Percentiles rank a stretch among this genome's conserved stretches.
phyloP scores from a whole-genome alignment of 768 basidiomycete genomes.

The Gyrodon lividus region DNA sequence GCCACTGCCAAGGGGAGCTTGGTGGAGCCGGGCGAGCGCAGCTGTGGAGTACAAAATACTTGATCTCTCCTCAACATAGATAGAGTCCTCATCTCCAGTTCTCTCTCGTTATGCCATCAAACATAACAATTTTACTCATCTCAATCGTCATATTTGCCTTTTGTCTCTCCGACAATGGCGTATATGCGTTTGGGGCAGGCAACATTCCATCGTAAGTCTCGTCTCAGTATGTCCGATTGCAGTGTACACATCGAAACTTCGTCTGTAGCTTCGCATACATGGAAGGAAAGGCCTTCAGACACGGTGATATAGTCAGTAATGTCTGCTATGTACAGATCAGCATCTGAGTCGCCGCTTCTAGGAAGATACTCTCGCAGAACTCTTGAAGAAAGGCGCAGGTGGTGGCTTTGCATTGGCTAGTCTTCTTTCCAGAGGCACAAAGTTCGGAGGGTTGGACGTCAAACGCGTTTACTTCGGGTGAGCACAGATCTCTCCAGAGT shows the following conservation, averaged over 20 bases:
- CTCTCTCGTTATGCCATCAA: constrained; percentile 15
- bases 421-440: constrained; percentile 56
- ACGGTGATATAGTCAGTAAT: constrained; percentile 78
- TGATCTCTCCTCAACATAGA: neutral
- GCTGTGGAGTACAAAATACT: too few relatives aligned
- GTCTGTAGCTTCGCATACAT: constrained; percentile 70
- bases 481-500: constrained; percentile 17
- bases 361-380: constrained; percentile 68
- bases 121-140: constrained; percentile 41
- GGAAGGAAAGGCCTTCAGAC: constrained; percentile 82
- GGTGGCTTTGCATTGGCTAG: constrained; percentile 54
- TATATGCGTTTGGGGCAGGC: constrained; percentile 78
- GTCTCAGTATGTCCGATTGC: neutral
- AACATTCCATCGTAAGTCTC: constrained; percentile 72
- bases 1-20: neutral
- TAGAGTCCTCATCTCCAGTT: neutral
- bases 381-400: constrained; percentile 56
- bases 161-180: constrained; percentile 55
- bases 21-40: too few relatives aligned
- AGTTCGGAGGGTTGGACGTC: constrained; percentile 78
- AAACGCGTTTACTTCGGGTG: constrained; percentile 84
- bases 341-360: constrained; percentile 32
- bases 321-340: constrained; percentile 9
- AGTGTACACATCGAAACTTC: neutral
- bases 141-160: constrained; percentile 52